These are phyloP conservation scores for Sphaerulina vaccinii DNA, from an alignment of 2,329 filamentous ascomycete species.

Conservation along the genomic window DNA sequence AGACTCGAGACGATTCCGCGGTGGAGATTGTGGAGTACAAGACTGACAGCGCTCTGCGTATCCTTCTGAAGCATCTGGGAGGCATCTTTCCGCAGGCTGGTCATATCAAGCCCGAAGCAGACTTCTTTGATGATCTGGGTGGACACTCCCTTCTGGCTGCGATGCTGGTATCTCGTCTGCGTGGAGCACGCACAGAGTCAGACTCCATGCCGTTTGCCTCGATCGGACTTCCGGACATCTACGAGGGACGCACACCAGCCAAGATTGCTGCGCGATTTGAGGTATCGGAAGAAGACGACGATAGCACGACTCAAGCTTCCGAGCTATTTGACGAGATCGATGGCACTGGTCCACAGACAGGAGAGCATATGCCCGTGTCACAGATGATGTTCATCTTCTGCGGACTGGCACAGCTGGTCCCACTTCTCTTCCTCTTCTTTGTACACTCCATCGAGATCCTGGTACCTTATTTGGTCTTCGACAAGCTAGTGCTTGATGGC, in stretches of 20 bases:
- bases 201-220: constrained; percentile 26
- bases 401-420: constrained; percentile 26
- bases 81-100: constrained; percentile 46
- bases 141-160: constrained; percentile 72
- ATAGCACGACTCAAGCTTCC: constrained; percentile 6
- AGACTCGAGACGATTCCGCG: background rate
- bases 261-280: constrained; percentile 24
- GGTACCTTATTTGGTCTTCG: constrained; percentile 29
- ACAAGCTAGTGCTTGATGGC: constrained; percentile 17
- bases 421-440: constrained; percentile 29
- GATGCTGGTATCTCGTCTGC: constrained; percentile 26
- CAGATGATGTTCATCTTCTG: constrained; percentile 25
- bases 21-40: constrained; percentile 1
- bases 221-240: constrained; percentile 30
- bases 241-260: constrained; percentile 27
- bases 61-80: constrained; percentile 16
- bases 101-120: constrained; percentile 46
- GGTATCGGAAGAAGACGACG: constrained; percentile 10
- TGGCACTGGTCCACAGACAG: constrained; percentile 26
- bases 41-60: constrained; percentile 12
- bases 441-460: constrained; percentile 26
- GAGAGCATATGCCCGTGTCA: constrained; percentile 20
- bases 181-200: constrained; percentile 11
- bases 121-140: constrained; percentile 71
- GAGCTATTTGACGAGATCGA: constrained; percentile 13